Conservation (phyloP, 169 alveolate species). For the Plasmodium ovale region DNA sequence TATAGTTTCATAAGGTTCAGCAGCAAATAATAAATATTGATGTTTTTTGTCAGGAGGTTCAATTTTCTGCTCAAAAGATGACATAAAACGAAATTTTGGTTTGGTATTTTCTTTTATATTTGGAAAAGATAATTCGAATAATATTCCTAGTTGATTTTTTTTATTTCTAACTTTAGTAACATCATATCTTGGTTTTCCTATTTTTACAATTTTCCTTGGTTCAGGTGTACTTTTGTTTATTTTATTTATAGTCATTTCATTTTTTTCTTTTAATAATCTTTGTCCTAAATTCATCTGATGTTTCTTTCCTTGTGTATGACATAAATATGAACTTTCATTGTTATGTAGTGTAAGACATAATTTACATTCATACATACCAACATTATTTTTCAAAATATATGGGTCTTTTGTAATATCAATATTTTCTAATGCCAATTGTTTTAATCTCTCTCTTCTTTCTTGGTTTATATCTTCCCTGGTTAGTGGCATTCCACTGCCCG, state of each 20-base stretch:
- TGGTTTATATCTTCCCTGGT: conserved; percentile 94
- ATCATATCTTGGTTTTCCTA: conserved; percentile 98
- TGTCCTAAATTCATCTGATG: conserved; percentile 97
- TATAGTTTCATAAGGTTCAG: conserved; percentile 98
- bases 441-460: conserved; percentile 96
- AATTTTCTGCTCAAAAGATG: conserved; percentile 96
- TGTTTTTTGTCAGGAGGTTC: conserved; percentile 95
- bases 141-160: conserved; percentile 93
- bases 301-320: conserved; percentile 99
- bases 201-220: conserved; percentile 88
- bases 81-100: conserved; percentile 96
- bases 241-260: conserved; percentile 78
- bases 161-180: conserved; percentile 95
- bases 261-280: conserved; percentile 95
- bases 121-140: conserved; percentile 97
- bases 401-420: conserved; percentile 97
- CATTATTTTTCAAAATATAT: conserved; percentile 96
- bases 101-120: conserved; percentile 90
- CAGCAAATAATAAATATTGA: conserved; percentile 97
- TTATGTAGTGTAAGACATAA: conserved; percentile 98
- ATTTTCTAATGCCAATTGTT: conserved; percentile 96
- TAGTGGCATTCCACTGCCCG: conserved; percentile 98
- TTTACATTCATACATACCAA: conserved; percentile 93
- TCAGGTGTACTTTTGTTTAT: conserved; percentile 36
- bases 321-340: conserved; percentile 97